phyloP scores from a whole-genome alignment of 257 asterid species.

The Penstemon eatonii region DNA sequence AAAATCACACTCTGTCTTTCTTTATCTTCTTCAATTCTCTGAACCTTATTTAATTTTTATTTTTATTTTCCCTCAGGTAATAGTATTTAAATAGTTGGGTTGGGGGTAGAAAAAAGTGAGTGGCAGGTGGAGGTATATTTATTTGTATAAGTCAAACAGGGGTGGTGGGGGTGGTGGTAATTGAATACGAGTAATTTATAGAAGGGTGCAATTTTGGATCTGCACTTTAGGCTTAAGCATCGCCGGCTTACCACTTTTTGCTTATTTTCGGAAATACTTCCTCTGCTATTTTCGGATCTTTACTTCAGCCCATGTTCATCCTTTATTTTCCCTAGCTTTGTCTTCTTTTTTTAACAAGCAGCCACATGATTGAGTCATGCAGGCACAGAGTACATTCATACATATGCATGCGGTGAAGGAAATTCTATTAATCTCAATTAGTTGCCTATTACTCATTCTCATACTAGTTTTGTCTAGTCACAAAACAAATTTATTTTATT shows the following conservation, averaged over 20 bases:
- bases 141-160: constrained; percentile 45
- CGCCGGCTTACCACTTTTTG: constrained; percentile 29
- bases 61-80: neutral
- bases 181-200: neutral
- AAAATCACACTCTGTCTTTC: constrained; percentile 41
- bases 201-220: constrained; percentile 5
- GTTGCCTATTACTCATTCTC: too few relatives aligned
- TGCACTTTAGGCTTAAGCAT: constrained; percentile 41
- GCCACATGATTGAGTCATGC: neutral
- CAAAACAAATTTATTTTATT: too few relatives aligned
- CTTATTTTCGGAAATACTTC: constrained; percentile 31
- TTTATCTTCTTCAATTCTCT: neutral
- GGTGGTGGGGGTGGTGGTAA: constrained; percentile 27
- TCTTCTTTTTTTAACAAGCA: neutral
- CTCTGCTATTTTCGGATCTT: constrained; percentile 32
- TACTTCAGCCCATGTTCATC: constrained; percentile 16
- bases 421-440: too few relatives aligned
- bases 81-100: neutral
- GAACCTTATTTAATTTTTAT: constrained; percentile 22
- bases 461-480: too few relatives aligned
- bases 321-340: neutral
- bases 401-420: too few relatives aligned
- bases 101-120: neutral
- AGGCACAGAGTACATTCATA: too few relatives aligned
- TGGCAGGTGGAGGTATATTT: constrained; percentile 45